Base-by-base conservation (phyloP, 305 asterid genomes). In the Rubia tinctorum region DNA sequence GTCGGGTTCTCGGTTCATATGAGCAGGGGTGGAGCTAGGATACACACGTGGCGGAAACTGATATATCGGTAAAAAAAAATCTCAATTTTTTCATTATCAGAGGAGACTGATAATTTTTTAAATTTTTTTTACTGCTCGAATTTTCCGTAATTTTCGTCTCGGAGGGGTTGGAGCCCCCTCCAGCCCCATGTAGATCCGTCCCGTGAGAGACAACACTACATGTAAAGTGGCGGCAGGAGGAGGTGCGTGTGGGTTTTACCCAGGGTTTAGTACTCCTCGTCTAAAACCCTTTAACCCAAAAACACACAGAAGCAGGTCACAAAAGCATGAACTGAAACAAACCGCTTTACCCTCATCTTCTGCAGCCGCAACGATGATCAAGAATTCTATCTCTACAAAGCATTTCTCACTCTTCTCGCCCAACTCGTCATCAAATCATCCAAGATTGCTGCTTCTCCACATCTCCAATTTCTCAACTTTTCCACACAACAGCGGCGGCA, bases 281-380 rank as follows among this genome's bases (percentile, higher is more conserved):
- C 76, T 49, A 59, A 80, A 79, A 75, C 76, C 80, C 83, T 73
- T 5, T 17, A 5, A 40, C 75, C 53, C 34, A 18, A 40, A 39
- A 39, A 10, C 49, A 58, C 49, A 37, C 13, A 34, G 39, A 44
- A 25, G 45, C 55, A 44, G 18, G 45, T 42, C 42, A 2, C 13
- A n/a, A 18, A 45, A 66, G 17, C 70, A 6, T 64, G 59, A 39
- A 60, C 58, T 71, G 72, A 65, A 15, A 14, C 23, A 60, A 34
- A 34, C 39, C 5, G 23, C 25, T 55, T 34, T 59, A 51, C 6
- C 4, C 37, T 62, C 67, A 61, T 25, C 43, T 75, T 76, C 71
- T 72, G 22, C 27, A 34, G 44, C 66, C 71, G 62, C 72, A 58
- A 88, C 69, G 40, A 73, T 73, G 76, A 66, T 89, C 89, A 88